Evolutionary conservation across 345 rosid species (phyloP).

Genomic region (Syzygium jambos): DNA sequence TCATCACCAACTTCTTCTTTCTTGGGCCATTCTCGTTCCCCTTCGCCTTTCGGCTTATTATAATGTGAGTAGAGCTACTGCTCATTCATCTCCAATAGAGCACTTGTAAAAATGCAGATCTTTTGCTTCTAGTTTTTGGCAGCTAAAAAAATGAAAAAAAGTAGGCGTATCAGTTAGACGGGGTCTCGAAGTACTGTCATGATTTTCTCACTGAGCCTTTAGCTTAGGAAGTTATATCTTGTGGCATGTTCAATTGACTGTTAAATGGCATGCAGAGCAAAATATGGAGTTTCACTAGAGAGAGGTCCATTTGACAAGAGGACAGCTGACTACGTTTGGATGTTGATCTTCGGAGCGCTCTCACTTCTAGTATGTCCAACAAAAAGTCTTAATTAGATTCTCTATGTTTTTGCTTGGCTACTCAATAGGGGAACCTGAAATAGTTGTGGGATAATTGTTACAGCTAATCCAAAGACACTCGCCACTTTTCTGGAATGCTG

Average conservation of each 20-base stretch:
- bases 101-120: not conserved
- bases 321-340: constrained; percentile 63
- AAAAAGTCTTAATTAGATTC: not conserved
- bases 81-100: not conserved
- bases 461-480: not conserved
- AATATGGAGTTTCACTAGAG: constrained; percentile 53
- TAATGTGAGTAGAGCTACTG: constrained; percentile 28
- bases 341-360: constrained; percentile 59
- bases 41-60: constrained; percentile 44
- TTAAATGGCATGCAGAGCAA: constrained; percentile 25
- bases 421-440: not conserved
- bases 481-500: not conserved
- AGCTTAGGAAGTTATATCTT: not conserved
- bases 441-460: not conserved
- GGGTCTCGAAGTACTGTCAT: not conserved
- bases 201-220: not conserved
- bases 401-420: not conserved
- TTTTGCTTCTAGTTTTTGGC: not conserved
- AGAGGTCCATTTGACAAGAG: constrained; percentile 60
- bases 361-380: constrained; percentile 39
- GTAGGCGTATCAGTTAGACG: not conserved
- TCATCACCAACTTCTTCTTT: constrained; percentile 47
- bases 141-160: not conserved
- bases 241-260: not conserved
- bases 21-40: constrained; percentile 44